Percentiles rank a stretch among this genome's conserved stretches.
Conservation (phyloP, 75 land plant species). For the Azolla pinnata region DNA sequence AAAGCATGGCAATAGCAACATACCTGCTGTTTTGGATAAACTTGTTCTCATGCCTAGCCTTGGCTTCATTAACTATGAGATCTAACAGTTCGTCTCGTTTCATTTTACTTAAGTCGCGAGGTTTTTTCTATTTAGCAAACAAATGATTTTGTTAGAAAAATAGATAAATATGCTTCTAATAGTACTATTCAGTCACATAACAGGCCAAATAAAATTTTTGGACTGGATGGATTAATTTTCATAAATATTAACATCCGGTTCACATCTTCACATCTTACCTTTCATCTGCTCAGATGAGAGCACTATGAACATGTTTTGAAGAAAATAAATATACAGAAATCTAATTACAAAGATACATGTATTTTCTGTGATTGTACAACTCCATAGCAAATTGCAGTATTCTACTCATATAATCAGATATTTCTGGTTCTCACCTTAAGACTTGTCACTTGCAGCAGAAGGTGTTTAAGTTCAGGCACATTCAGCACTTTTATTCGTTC, state of each 20-base stretch:
- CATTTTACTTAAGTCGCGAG: background rate
- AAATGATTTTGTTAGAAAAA: no score
- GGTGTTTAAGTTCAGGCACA: conserved; percentile 48
- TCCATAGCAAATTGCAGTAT: no score
- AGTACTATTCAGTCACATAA: no score
- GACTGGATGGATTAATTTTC: no score
- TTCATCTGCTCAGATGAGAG: background rate
- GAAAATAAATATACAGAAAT: background rate
- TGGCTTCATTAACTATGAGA: background rate
- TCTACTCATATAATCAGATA: background rate
- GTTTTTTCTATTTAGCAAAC: no score
- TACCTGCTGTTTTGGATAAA: background rate
- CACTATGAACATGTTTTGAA: background rate
- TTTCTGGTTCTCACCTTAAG: conserved; percentile 33
- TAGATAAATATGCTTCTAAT: no score
- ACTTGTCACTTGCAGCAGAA: conserved; percentile 18
- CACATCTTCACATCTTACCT: no score
- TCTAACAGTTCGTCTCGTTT: conserved; percentile 3
- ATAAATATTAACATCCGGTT: no score
- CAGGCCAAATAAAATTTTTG: no score
- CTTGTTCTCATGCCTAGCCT: background rate
- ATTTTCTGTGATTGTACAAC: background rate
- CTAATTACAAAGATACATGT: background rate
- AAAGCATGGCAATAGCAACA: background rate
- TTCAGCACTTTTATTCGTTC: conserved; percentile 45